Conservation (phyloP, 805 yeast genomes). For the Ogataea glucozyma region DNA sequence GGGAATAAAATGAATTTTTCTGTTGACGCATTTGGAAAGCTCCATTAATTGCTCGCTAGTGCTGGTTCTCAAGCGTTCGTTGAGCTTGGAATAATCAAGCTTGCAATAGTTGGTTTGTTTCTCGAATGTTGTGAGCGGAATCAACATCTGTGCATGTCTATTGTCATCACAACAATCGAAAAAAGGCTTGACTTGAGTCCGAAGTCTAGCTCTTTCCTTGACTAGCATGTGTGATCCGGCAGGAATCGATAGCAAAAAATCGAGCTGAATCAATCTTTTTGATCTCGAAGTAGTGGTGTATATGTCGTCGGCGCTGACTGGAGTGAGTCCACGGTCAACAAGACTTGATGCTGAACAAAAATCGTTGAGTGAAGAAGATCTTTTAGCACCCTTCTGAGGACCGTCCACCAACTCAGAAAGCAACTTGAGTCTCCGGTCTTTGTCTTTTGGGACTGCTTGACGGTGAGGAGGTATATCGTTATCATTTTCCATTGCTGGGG, state of each 20-base stretch:
- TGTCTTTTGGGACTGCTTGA: constrained; percentile 22
- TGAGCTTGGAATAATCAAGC: constrained; percentile 30
- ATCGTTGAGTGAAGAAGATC: constrained; percentile 18
- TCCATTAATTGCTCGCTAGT: constrained; percentile 12
- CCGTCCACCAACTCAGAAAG: constrained; percentile 27
- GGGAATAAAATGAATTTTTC: constrained; percentile 55
- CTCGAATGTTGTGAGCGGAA: constrained; percentile 27
- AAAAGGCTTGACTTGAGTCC: constrained; percentile 45
- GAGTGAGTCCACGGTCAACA: constrained; percentile 24
- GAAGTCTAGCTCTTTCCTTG: constrained; percentile 40
- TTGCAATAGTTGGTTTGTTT: constrained; percentile 30
- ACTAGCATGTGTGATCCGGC: constrained; percentile 44
- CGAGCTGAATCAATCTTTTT: constrained; percentile 29
- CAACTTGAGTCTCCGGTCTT: constrained; percentile 19
- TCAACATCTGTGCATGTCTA: constrained; percentile 35
- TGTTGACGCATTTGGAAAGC: constrained; percentile 35
- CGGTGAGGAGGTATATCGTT: constrained; percentile 4
- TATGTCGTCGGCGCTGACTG: constrained; percentile 27
- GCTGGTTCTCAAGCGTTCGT: constrained; percentile 17
- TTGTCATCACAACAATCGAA: constrained; percentile 50
- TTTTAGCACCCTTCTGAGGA: constrained; percentile 13
- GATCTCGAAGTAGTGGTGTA: constrained; percentile 31
- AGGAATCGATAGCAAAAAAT: constrained; percentile 24
- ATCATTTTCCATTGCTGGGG: neutral
- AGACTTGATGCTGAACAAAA: constrained; percentile 24